A percentile compares a stretch with the other conserved stretches of the same genome.
Evolutionary conservation across 2,329 filamentous ascomycete genomes (phyloP).

Genomic region (Talaromyces sp.): DNA sequence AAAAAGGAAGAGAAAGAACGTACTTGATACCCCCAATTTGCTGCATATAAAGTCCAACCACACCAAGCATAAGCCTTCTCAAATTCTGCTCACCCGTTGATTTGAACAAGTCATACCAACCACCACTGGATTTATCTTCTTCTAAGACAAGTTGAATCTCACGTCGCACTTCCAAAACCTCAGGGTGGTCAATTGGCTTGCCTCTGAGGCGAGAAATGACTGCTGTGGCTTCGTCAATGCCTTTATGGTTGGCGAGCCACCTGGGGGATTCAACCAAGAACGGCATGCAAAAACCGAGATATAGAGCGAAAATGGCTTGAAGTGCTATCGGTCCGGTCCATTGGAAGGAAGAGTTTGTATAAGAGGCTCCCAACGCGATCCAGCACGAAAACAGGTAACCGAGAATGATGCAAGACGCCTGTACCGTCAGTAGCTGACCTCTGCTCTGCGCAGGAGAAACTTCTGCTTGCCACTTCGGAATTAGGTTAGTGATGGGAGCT

Average conservation of each 20-base stretch:
- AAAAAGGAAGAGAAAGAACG: no score
- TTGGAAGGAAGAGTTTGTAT: not conserved
- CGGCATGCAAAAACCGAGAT: not conserved
- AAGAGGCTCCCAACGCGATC: not conserved
- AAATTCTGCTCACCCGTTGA: not conserved
- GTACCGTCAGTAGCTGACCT: not conserved
- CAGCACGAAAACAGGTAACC: not conserved
- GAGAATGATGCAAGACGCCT: not conserved
- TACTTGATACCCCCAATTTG: conserved; percentile 2
- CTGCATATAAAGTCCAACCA: conserved; percentile 2
- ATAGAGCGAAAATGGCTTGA: not conserved
- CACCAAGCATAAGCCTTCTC: not conserved
- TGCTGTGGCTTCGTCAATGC: not conserved
- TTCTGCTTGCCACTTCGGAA: not conserved
- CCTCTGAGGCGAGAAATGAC: not conserved
- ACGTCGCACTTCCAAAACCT: not conserved
- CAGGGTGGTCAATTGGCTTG: not conserved
- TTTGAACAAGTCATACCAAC: not conserved
- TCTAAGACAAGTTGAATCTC: not conserved
- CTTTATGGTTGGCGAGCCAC: conserved; percentile 2
- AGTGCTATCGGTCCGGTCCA: conserved; percentile 3
- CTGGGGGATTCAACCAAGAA: conserved; percentile 6
- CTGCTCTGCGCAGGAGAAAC: not conserved
- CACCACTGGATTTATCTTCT: not conserved
- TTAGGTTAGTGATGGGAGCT: no score